Evolutionary conservation across 345 rosid genomes (phyloP).

Genomic region (Brassica carinata): DNA sequence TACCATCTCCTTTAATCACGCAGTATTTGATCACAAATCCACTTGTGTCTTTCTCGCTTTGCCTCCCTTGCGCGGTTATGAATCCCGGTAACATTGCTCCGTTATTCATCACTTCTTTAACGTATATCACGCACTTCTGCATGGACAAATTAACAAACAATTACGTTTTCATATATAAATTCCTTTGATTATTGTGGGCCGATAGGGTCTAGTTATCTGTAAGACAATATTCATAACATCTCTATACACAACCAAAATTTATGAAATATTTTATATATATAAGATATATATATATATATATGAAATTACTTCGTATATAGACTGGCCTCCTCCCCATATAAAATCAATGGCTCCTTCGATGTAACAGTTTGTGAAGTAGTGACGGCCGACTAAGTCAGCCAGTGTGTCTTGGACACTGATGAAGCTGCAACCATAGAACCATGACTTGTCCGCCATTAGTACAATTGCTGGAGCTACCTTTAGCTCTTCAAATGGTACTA

Average conservation of each 20-base stretch:
- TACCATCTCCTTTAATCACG: conserved; percentile 37
- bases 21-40: conserved; percentile 45
- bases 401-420: conserved; percentile 49
- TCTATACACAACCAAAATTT: neutral
- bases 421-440: conserved; percentile 46
- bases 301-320: conserved; percentile 44
- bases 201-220: neutral
- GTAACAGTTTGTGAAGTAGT: conserved; percentile 46
- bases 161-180: neutral
- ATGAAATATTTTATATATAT: neutral
- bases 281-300: neutral
- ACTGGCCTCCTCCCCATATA: conserved; percentile 55
- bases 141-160: conserved; percentile 20
- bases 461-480: conserved; percentile 46
- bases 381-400: conserved; percentile 43
- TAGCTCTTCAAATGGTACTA: neutral
- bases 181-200: neutral
- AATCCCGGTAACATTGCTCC: conserved; percentile 24
- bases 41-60: neutral
- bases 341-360: conserved; percentile 55
- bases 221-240: neutral
- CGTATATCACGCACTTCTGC: conserved; percentile 26
- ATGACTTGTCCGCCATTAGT: conserved; percentile 40
- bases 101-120: neutral
- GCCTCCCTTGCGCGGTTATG: conserved; percentile 50